A percentile compares a stretch with the other conserved stretches of the same genome.
Evolutionary conservation across 805 yeast genomes (phyloP).

Genomic region (Wickerhamia fluorescens): DNA sequence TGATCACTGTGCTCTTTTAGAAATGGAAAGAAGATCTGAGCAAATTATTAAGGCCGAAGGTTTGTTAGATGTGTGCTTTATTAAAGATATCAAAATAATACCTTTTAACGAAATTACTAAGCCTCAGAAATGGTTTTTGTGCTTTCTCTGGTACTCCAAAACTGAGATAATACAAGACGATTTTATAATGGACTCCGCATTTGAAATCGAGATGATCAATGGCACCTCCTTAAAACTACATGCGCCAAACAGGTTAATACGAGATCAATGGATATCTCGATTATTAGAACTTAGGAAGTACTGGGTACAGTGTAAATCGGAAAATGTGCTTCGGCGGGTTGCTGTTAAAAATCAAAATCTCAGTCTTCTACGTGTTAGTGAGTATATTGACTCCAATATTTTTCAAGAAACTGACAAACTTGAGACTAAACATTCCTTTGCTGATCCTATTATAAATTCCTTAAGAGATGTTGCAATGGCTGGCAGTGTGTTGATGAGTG

Average conservation of each 20-base stretch:
- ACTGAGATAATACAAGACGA: slow-evolving; percentile 16
- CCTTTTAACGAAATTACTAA: slow-evolving; percentile 12
- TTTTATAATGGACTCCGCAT: slow-evolving; percentile 38
- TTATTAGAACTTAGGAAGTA: slow-evolving; percentile 40
- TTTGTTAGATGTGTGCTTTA: slow-evolving; percentile 51
- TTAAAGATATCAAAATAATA: slow-evolving; percentile 33
- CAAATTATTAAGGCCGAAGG: slow-evolving; percentile 53
- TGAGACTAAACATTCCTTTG: slow-evolving; percentile 25
- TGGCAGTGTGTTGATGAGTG: slow-evolving; percentile 55
- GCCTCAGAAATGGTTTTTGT: slow-evolving; percentile 21
- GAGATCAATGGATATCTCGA: slow-evolving; percentile 64
- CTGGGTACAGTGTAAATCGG: slow-evolving; percentile 48
- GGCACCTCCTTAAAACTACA: slow-evolving; percentile 45
- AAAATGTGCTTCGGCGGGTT: slow-evolving; percentile 33
- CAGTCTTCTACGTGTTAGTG: slow-evolving; percentile 42
- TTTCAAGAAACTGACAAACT: slow-evolving; percentile 21
- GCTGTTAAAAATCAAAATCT: slow-evolving; percentile 40
- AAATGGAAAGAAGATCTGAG: slow-evolving; percentile 54
- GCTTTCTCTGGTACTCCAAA: slow-evolving; percentile 25
- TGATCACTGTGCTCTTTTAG: slow-evolving; percentile 58
- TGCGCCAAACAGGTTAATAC: slow-evolving; percentile 41
- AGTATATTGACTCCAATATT: slow-evolving; percentile 49
- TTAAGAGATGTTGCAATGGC: slow-evolving; percentile 54
- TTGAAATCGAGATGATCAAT: slow-evolving; percentile 44
- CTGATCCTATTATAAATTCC: slow-evolving; percentile 49